These are phyloP conservation scores for Acanthamoeba healyi DNA, from an alignment of 208 protist genomes.

Conservation along the genomic window DNA sequence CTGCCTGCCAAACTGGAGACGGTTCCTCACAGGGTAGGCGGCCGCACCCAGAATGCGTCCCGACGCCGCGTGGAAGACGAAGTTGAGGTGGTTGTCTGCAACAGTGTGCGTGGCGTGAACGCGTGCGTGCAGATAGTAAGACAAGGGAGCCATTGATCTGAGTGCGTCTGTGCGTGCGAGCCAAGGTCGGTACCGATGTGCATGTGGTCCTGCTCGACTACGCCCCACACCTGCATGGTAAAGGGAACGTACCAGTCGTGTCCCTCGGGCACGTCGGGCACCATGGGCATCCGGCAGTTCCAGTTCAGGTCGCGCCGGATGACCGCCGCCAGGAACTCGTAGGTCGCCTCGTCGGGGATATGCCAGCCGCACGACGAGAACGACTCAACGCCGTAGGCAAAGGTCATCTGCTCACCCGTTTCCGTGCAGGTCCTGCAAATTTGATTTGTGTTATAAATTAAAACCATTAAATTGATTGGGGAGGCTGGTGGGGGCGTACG, in stretches of 20 bases:
- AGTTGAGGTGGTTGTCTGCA: slow-evolving; percentile 71
- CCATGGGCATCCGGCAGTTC: slow-evolving; percentile 64
- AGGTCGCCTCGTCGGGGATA: neutral
- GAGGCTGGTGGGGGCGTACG: neutral
- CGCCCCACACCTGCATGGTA: slow-evolving; percentile 52
- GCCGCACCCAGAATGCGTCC: slow-evolving; percentile 36
- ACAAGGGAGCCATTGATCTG: neutral
- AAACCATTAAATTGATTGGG: neutral
- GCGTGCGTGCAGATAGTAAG: neutral
- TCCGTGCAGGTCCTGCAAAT: neutral
- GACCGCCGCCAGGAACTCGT: neutral
- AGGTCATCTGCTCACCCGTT: slow-evolving; percentile 22
- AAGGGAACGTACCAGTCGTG: slow-evolving; percentile 65
- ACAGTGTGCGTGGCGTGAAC: too few species aligned
- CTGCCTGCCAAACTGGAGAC: slow-evolving; percentile 5
- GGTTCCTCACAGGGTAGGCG: slow-evolving; percentile 53
- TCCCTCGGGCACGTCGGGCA: slow-evolving; percentile 51
- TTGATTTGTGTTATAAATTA: neutral
- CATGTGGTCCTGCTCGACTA: slow-evolving; percentile 26
- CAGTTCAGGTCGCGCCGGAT: neutral
- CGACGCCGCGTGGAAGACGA: slow-evolving; percentile 34
- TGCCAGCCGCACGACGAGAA: slow-evolving; percentile 27
- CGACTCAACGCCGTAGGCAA: slow-evolving; percentile 24
- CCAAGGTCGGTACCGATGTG: slow-evolving; percentile 40
- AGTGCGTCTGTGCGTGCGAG: too few species aligned